Conservation (phyloP, 2,329 filamentous ascomycete genomes). For the Aspergillus vadensis region DNA sequence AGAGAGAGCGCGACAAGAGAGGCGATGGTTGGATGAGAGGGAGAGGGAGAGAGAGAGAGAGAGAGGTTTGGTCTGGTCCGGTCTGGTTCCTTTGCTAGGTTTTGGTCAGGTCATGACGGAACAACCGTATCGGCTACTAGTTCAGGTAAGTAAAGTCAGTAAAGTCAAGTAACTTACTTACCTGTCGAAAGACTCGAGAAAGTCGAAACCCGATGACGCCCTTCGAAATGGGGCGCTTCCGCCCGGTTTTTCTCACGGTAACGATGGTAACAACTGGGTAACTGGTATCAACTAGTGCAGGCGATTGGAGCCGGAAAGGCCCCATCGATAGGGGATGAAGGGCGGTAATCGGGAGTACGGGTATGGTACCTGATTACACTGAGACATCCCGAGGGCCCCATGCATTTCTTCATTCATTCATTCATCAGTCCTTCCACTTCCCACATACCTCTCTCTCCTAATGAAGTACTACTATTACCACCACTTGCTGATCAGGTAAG, state of each 20-base stretch:
- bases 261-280: background rate
- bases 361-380: slow-evolving; percentile 5
- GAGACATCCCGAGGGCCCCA: background rate
- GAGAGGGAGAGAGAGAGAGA: background rate
- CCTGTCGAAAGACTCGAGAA: no score
- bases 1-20: slow-evolving; percentile 1
- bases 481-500: no score
- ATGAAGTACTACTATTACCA: background rate
- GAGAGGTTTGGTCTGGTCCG: slow-evolving; percentile 6
- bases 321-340: slow-evolving; percentile 10
- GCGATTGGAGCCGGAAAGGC: background rate
- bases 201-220: background rate
- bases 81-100: slow-evolving; percentile 4
- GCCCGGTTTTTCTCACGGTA: slow-evolving; percentile 6
- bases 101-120: slow-evolving; percentile 2
- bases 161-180: no score
- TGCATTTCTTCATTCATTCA: background rate
- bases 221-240: background rate
- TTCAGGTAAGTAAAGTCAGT: no score
- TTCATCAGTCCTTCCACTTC: background rate
- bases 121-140: background rate
- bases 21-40: slow-evolving; percentile 14
- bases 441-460: background rate
- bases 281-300: slow-evolving; percentile 3
- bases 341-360: slow-evolving; percentile 7